phyloP scores from a whole-genome alignment of 139 green algal genomes.

The Edaphochlamys debaryana region DNA sequence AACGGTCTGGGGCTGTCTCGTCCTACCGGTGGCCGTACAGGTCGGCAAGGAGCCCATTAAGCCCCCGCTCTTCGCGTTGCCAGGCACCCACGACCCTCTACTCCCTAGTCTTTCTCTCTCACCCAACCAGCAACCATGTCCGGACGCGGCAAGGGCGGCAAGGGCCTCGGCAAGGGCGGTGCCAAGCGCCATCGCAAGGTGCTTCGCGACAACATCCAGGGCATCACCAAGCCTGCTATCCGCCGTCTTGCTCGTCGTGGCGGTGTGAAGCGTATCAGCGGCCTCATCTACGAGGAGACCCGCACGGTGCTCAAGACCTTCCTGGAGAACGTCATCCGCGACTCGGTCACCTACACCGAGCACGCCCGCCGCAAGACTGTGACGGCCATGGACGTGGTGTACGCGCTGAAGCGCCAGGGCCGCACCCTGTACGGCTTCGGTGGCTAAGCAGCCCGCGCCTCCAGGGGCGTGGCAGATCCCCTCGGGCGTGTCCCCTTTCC shows the following conservation, averaged over 20 bases:
- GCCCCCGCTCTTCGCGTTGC: too few species aligned
- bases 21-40: conserved; percentile 69
- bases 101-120: conserved; percentile 89
- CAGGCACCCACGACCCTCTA: too few species aligned
- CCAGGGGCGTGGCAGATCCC: not conserved
- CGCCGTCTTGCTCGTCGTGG: conserved; percentile 87
- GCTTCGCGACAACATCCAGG: conserved; percentile 93
- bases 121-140: too few species aligned
- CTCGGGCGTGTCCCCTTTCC: too few species aligned
- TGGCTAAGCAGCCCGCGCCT: not conserved
- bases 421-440: conserved; percentile 44
- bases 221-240: conserved; percentile 96
- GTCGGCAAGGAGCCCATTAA: too few species aligned
- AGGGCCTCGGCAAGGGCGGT: conserved; percentile 91
- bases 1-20: conserved; percentile 89
- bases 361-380: conserved; percentile 96
- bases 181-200: conserved; percentile 95
- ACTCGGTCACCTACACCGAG: conserved; percentile 98
- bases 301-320: conserved; percentile 92
- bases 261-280: conserved; percentile 90
- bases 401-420: conserved; percentile 76
- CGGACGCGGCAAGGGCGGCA: conserved; percentile 90
- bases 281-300: conserved; percentile 94
- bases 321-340: conserved; percentile 93
- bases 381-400: conserved; percentile 95